Conservation (phyloP, 768 basidiomycete genomes). For the Rhodotorula graminis region DNA sequence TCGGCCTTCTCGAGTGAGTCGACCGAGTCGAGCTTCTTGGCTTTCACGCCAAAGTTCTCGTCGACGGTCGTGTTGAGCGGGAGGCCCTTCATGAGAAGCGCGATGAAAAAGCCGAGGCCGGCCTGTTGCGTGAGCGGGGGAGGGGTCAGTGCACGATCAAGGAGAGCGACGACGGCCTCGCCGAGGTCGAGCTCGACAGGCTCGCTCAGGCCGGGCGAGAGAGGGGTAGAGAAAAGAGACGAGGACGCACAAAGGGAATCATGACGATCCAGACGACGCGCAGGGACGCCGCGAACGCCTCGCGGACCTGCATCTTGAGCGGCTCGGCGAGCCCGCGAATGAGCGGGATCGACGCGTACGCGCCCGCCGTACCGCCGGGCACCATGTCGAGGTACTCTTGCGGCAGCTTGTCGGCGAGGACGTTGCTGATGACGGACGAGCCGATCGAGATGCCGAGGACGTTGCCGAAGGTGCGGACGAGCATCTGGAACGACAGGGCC, state of each 20-base stretch:
- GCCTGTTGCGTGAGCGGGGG: background rate
- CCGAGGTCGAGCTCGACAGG: too few species aligned
- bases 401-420: conserved; percentile 9
- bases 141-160: background rate
- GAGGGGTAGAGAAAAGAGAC: too few species aligned
- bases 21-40: background rate
- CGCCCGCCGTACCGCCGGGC: conserved; percentile 1
- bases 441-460: conserved; percentile 28
- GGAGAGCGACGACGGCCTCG: too few species aligned
- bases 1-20: background rate
- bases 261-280: conserved; percentile 46
- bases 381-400: conserved; percentile 2
- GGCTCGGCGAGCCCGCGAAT: conserved; percentile 28
- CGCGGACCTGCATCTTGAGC: conserved; percentile 43
- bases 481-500: conserved; percentile 1
- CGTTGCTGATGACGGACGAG: conserved; percentile 7
- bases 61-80: conserved; percentile 45
- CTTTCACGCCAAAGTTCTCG: conserved; percentile 23
- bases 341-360: conserved; percentile 39
- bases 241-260: conserved; percentile 38
- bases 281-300: conserved; percentile 46
- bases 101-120: conserved; percentile 43
- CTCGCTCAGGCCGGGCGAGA: too few species aligned
- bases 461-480: conserved; percentile 23
- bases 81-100: conserved; percentile 45